A percentile compares a stretch with the other conserved stretches of the same genome.
These are phyloP conservation scores for Guadua angustifolia DNA, from an alignment of 176 grass and related monocot species.

Conservation along the genomic window DNA sequence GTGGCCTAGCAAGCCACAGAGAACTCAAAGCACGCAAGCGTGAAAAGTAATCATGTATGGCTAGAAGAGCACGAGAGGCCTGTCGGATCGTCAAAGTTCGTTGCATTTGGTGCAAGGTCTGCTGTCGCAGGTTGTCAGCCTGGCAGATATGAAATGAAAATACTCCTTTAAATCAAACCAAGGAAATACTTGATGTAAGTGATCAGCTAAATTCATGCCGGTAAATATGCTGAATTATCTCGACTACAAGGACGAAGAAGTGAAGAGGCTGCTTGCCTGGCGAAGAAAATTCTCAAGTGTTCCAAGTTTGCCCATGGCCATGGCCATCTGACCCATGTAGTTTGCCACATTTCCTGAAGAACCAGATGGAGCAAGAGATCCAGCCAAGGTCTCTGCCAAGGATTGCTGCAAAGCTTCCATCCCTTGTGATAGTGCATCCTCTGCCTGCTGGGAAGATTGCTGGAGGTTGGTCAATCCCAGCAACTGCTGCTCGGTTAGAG, in stretches of 20 bases:
- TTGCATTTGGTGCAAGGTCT: constrained; percentile 74
- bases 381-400: constrained; percentile 74
- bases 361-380: constrained; percentile 61
- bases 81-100: constrained; percentile 64
- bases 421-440: constrained; percentile 58
- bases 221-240: background rate
- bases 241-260: background rate
- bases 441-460: constrained; percentile 63
- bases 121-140: constrained; percentile 71
- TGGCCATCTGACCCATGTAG: constrained; percentile 95
- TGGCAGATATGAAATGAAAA: constrained; percentile 9
- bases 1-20: constrained; percentile 70
- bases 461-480: constrained; percentile 55
- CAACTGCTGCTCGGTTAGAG: constrained; percentile 53
- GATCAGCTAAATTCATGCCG: background rate
- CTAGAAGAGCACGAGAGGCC: constrained; percentile 58
- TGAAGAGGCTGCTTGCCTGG: constrained; percentile 50
- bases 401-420: constrained; percentile 70
- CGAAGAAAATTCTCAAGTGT: constrained; percentile 75
- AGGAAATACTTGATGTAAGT: background rate
- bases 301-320: constrained; percentile 86
- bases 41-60: constrained; percentile 68
- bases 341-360: constrained; percentile 81
- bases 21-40: constrained; percentile 70
- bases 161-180: background rate